Percentiles rank a stretch among this genome's conserved stretches.
Evolutionary conservation across 495 filamentous ascomycete species (phyloP).

Genomic region (Lineolata rhizophorae): DNA sequence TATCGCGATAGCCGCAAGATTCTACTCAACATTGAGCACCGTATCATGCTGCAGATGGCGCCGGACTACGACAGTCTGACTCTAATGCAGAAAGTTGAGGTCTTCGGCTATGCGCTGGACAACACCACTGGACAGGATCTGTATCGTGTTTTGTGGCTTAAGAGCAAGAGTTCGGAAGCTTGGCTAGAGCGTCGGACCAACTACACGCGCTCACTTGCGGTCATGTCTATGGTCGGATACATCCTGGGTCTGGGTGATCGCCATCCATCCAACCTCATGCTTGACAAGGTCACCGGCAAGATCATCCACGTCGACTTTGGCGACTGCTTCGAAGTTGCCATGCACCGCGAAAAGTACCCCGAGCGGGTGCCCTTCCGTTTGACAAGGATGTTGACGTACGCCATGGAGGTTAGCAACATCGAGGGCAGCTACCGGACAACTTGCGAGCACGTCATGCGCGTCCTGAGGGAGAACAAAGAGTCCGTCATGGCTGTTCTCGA

Average conservation of each 20-base stretch:
- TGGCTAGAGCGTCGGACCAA: conserved; percentile 96
- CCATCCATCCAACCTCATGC: conserved; percentile 91
- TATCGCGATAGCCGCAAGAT: conserved; percentile 95
- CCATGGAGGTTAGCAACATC: conserved; percentile 99
- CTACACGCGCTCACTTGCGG: conserved; percentile 88
- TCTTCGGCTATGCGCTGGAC: conserved; percentile 95
- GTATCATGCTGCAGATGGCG: conserved; percentile 99
- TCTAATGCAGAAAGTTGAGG: conserved; percentile 98
- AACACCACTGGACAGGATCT: conserved; percentile 98
- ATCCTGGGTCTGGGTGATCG: conserved; percentile 92
- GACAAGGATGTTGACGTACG: conserved; percentile 95
- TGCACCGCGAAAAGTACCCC: conserved; percentile 98
- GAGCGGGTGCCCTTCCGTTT: conserved; percentile 94
- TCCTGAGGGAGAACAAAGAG: conserved; percentile 90
- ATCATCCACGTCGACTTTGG: conserved; percentile 98
- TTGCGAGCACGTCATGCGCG: conserved; percentile 95
- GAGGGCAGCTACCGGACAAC: conserved; percentile 95
- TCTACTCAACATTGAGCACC: conserved; percentile 93
- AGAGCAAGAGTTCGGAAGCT: conserved; percentile 91
- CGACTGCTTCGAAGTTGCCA: conserved; percentile 98
- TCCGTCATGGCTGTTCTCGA: conserved; percentile 95
- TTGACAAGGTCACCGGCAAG: conserved; percentile 84
- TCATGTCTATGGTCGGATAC: conserved; percentile 99
- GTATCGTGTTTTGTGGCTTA: conserved; percentile 93
- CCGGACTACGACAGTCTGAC: conserved; percentile 96